phyloP scores from a whole-genome alignment of 441 rosid species.

The Populus hybrid region DNA sequence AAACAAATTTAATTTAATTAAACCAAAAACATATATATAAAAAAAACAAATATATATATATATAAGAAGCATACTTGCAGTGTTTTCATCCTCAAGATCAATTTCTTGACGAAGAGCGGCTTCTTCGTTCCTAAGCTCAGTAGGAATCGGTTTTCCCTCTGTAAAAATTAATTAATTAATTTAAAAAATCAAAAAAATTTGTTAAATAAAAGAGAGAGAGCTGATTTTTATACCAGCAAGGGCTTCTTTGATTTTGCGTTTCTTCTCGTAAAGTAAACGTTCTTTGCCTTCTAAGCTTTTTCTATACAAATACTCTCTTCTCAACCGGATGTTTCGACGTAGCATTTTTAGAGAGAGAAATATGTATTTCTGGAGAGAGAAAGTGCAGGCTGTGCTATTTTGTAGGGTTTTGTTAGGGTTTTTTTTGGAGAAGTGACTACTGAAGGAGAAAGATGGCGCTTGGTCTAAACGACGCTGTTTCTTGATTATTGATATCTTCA shows the following conservation, averaged over 20 bases:
- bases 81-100: slow-evolving; percentile 74
- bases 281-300: slow-evolving; percentile 94
- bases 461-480: neutral
- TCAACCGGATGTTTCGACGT: slow-evolving; percentile 64
- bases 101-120: slow-evolving; percentile 75
- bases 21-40: neutral
- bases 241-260: slow-evolving; percentile 84
- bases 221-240: slow-evolving; percentile 25
- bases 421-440: neutral
- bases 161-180: slow-evolving; percentile 1
- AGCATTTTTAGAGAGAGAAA: slow-evolving; percentile 32
- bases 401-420: neutral
- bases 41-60: neutral
- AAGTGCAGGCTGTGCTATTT: neutral
- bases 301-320: slow-evolving; percentile 76
- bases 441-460: neutral
- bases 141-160: slow-evolving; percentile 88
- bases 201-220: neutral
- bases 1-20: slow-evolving; percentile 7
- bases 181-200: neutral
- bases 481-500: neutral
- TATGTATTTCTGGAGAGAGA: neutral
- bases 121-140: slow-evolving; percentile 85
- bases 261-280: slow-evolving; percentile 68
- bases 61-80: slow-evolving; percentile 35